phyloP scores from a whole-genome alignment of 2,329 filamentous ascomycete species.

The Falciphora oryzae region DNA sequence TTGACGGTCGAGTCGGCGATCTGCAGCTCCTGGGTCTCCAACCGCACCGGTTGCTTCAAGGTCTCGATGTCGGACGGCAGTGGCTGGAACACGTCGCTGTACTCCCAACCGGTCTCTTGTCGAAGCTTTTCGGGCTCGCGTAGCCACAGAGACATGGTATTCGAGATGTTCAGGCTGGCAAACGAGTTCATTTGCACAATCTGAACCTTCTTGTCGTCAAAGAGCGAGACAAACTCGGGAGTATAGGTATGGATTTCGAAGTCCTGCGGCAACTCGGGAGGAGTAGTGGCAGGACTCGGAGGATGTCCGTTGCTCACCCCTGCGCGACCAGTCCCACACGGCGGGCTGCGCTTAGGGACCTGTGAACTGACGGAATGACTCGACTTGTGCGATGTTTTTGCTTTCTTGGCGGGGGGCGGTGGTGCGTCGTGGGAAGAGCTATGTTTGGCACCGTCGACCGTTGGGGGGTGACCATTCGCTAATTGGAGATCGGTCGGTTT shows the following conservation, averaged over 20 bases:
- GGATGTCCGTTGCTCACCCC: conserved; percentile 49
- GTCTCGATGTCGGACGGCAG: conserved; percentile 38
- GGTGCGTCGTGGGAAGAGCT: conserved; percentile 42
- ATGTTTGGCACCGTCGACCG: conserved; percentile 36
- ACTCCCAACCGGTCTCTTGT: conserved; percentile 59
- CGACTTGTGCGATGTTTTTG: conserved; percentile 74
- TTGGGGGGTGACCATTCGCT: conserved; percentile 61
- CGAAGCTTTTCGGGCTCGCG: conserved; percentile 65
- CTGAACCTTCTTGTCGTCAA: conserved; percentile 55
- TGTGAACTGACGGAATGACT: conserved; percentile 71
- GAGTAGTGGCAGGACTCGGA: conserved; percentile 72
- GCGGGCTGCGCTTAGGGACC: conserved; percentile 58
- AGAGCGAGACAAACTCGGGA: conserved; percentile 67
- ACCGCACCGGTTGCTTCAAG: conserved; percentile 36
- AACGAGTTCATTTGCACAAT: conserved; percentile 70
- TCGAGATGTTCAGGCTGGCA: conserved; percentile 67
- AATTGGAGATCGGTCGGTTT: conserved; percentile 61
- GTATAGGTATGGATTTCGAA: conserved; percentile 65
- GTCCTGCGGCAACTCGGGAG: conserved; percentile 58
- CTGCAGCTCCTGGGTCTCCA: conserved; percentile 46
- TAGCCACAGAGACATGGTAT: conserved; percentile 72
- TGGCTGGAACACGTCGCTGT: conserved; percentile 62
- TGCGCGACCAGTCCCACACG: conserved; percentile 56
- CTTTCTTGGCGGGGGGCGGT: conserved; percentile 63
- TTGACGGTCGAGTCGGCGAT: conserved; percentile 50